phyloP scores from a whole-genome alignment of 78 protist genomes.

The Neovahlkampfia damariscottae region DNA sequence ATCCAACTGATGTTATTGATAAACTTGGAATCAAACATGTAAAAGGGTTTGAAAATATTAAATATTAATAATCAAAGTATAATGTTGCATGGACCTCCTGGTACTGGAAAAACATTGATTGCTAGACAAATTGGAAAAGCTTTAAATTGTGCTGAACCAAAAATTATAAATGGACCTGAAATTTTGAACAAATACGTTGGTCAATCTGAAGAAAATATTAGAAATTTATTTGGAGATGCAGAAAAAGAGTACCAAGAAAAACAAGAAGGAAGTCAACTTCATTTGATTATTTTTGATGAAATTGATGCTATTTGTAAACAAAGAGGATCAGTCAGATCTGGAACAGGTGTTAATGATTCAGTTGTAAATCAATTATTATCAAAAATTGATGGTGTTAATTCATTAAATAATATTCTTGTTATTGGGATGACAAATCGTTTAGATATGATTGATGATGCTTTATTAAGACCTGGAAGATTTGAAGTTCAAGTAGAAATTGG shows the following conservation, averaged over 20 bases:
- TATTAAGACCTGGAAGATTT: slow-evolving; percentile 94
- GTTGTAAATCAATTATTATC: slow-evolving; percentile 96
- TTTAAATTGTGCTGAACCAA: slow-evolving; percentile 89
- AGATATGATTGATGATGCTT: slow-evolving; percentile 97
- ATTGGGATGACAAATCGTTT: slow-evolving; percentile 97
- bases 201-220: slow-evolving; percentile 88
- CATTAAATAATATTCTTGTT: slow-evolving; percentile 93
- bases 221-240: slow-evolving; percentile 86
- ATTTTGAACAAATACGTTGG: slow-evolving; percentile 90
- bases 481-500: slow-evolving; percentile 92
- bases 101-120: slow-evolving; percentile 97
- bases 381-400: slow-evolving; percentile 96
- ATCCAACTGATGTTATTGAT: slow-evolving; percentile 70
- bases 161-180: slow-evolving; percentile 84
- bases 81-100: slow-evolving; percentile 96
- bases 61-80: slow-evolving; percentile 33
- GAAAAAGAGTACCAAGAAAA: slow-evolving; percentile 48
- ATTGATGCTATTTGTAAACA: slow-evolving; percentile 89
- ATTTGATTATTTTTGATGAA: slow-evolving; percentile 96
- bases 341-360: slow-evolving; percentile 85
- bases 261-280: slow-evolving; percentile 87
- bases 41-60: no score
- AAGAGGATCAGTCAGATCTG: slow-evolving; percentile 56
- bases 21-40: slow-evolving; percentile 90
- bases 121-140: slow-evolving; percentile 97